Base-by-base conservation (phyloP, 139 green algal genomes). In the Edaphochlamys debaryana region DNA sequence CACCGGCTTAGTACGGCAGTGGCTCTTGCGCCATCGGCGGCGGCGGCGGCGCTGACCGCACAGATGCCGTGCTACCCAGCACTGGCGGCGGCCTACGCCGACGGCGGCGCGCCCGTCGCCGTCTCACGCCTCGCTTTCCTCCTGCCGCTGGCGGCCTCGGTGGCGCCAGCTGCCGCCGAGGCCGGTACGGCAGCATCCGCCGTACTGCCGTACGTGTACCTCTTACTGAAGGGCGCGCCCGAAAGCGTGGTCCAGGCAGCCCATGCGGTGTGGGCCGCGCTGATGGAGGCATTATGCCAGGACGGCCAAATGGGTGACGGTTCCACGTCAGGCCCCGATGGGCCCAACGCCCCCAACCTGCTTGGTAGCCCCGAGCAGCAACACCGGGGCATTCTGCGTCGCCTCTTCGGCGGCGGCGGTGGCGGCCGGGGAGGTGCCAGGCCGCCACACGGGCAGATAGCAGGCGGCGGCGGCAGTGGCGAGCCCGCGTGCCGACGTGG, bases 181-280 rank as follows among this genome's bases (percentile, higher is more conserved):
- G 36, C 58, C 4, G 50, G 27, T 1, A 45, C 1, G 1, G 78
- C 78, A 9, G 48, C 78, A 0, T 15, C 32, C 27, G 66, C 20
- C 2, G 66, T 76, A 58, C 45, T 84, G 64, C 78, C 78, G 66
- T 84, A 69, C 67, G 63, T 68, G 5, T 84, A 62, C 34, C 66
- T 84, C 22, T 37, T 84, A 37, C 38, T 84, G 11, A 73, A 73
- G 76, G 76, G 42, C n/a, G 63, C 42, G 13, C 62, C 42, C 0
- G 76, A 82, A 32, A 23, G 29, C 3, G 42, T 82, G 62, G 22
- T 20, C 1, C 76, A 74, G 76, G 32, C 63, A 8, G 76, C 76
- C 32, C 76, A 82, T 32, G 45, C 66, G 8, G 56, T 70, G n/a
- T 84, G 66, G 78, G 78, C 78, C 5, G 78, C 66, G 13, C 66